A percentile compares a stretch with the other conserved stretches of the same genome.
These are phyloP conservation scores for Fusarium sp. DNA, from an alignment of 2,329 filamentous ascomycete species.

Conservation along the genomic window DNA sequence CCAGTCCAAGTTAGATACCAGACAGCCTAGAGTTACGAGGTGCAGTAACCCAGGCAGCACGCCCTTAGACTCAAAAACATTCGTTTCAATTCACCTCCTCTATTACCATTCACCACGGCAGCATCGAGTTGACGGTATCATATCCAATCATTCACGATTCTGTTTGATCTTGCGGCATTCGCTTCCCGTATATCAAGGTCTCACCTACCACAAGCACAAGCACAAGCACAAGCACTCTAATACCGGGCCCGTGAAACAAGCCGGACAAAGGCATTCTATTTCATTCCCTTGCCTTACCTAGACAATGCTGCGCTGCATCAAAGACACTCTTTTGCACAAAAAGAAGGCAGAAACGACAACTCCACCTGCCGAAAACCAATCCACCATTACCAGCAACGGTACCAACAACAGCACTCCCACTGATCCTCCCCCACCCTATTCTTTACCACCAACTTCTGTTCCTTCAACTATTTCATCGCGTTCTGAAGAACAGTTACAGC, in stretches of 20 bases:
- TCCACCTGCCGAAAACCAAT: not conserved
- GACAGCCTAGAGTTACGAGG: too few species aligned
- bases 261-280: too few species aligned
- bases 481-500: constrained; percentile 1
- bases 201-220: not conserved
- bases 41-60: too few species aligned
- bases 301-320: constrained; percentile 48
- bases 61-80: too few species aligned
- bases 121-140: too few species aligned
- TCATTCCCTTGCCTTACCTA: not conserved
- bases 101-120: too few species aligned
- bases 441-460: constrained; percentile 14
- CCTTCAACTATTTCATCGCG: constrained; percentile 7
- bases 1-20: too few species aligned
- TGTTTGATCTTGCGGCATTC: too few species aligned
- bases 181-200: too few species aligned
- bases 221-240: not conserved
- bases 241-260: not conserved
- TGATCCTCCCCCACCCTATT: not conserved
- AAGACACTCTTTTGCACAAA: constrained; percentile 46
- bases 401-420: not conserved
- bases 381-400: not conserved
- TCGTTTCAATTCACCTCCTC: too few species aligned
- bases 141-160: too few species aligned
- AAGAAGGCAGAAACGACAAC: constrained; percentile 26